phyloP scores from a whole-genome alignment of 179 eudicot species.

The Heliamphora pulchella region DNA sequence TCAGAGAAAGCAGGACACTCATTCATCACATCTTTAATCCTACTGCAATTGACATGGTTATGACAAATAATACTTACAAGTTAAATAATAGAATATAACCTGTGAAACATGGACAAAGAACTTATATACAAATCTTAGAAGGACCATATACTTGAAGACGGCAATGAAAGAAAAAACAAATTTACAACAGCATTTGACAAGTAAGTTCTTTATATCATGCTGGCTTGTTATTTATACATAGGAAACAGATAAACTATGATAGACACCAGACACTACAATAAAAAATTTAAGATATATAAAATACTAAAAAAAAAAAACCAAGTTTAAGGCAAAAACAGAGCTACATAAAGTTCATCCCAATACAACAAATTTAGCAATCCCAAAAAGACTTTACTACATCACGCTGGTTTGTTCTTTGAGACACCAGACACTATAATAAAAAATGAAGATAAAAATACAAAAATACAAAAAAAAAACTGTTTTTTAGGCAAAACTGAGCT shows the following conservation, averaged over 20 bases:
- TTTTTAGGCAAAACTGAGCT: no score
- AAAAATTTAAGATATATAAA: not conserved
- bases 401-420: no score
- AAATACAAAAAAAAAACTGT: no score
- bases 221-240: not conserved
- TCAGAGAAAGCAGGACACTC: conserved; percentile 2
- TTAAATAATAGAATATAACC: not conserved
- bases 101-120: not conserved
- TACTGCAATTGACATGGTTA: not conserved
- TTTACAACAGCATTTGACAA: not conserved
- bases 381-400: no score
- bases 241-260: not conserved
- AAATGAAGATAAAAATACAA: no score
- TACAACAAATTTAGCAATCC: no score
- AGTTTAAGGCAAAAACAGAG: not conserved
- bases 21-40: not conserved
- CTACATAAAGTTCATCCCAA: not conserved
- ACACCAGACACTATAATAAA: no score
- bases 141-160: not conserved
- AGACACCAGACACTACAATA: not conserved
- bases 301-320: no score
- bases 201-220: not conserved
- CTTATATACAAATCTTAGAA: not conserved
- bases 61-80: not conserved
- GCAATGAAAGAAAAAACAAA: not conserved